Evolutionary conservation across 805 yeast genomes (phyloP).

Genomic region (Kazachstania viticola): DNA sequence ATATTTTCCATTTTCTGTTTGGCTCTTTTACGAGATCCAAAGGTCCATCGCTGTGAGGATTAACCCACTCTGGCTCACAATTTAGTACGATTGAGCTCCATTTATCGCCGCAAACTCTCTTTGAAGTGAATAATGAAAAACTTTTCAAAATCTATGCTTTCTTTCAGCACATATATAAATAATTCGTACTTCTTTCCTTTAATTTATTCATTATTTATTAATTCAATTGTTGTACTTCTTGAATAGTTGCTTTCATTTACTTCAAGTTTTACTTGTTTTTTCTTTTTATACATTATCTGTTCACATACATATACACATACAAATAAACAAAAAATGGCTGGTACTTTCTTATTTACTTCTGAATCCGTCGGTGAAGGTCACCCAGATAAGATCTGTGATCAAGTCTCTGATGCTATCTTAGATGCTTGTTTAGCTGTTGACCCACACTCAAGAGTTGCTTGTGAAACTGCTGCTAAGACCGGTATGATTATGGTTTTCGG

Average conservation of each 20-base stretch:
- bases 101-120: too few species aligned
- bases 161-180: too few species aligned
- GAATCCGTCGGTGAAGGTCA: slow-evolving; percentile 93
- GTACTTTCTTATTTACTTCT: slow-evolving; percentile 59
- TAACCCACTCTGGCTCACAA: too few species aligned
- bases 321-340: slow-evolving; percentile 9
- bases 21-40: too few species aligned
- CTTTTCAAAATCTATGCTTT: too few species aligned
- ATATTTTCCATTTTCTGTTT: too few species aligned
- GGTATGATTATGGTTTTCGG: slow-evolving; percentile 99
- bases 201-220: not conserved
- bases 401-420: slow-evolving; percentile 94
- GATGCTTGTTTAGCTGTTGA: slow-evolving; percentile 95
- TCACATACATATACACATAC: not conserved
- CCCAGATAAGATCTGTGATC: slow-evolving; percentile 96
- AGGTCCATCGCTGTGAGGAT: too few species aligned
- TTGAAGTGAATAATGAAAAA: too few species aligned
- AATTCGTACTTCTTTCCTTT: not conserved
- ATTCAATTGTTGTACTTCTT: too few species aligned
- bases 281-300: not conserved
- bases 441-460: slow-evolving; percentile 96
- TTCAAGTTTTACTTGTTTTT: not conserved
- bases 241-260: not conserved
- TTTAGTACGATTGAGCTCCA: too few species aligned
- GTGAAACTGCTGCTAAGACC: slow-evolving; percentile 98